A percentile compares a stretch with the other conserved stretches of the same genome.
Conservation (phyloP, 495 filamentous ascomycete species). For the Pseudomonodictys pantanalensis region DNA sequence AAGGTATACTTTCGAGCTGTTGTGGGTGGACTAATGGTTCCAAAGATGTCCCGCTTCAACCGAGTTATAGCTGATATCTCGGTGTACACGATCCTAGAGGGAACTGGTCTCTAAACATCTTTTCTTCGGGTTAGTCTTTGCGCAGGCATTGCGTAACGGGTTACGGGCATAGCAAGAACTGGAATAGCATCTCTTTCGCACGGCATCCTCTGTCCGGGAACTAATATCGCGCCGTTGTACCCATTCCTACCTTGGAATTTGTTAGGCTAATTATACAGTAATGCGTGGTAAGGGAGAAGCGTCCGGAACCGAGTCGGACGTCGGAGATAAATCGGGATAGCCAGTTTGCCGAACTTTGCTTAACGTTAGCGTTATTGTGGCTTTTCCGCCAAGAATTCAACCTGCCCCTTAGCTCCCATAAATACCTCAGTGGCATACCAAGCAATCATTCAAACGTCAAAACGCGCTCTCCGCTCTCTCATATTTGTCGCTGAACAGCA, state of each 20-base stretch:
- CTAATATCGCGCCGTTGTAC: neutral
- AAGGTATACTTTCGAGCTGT: too few relatives aligned
- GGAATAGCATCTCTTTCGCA: neutral
- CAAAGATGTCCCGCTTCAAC: too few relatives aligned
- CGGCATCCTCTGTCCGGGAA: neutral
- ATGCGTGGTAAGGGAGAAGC: too few relatives aligned
- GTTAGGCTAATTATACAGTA: too few relatives aligned
- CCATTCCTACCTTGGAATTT: neutral
- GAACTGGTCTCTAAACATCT: too few relatives aligned
- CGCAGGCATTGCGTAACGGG: neutral
- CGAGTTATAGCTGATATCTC: too few relatives aligned
- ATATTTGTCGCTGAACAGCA: neutral
- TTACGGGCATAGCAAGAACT: neutral
- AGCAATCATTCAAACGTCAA: neutral
- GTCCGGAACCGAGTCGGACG: neutral
- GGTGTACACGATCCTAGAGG: too few relatives aligned
- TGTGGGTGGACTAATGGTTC: too few relatives aligned
- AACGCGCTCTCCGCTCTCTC: neutral
- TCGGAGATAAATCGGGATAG: conserved; percentile 1
- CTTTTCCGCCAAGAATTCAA: neutral
- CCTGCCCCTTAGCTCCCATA: neutral
- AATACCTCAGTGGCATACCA: neutral
- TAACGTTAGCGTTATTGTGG: neutral
- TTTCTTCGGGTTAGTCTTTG: too few relatives aligned
- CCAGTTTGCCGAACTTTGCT: neutral